Percentiles rank a stretch among this genome's conserved stretches.
Conservation (phyloP, 2,329 filamentous ascomycete genomes). For the Fusarium pseudocircinatum region DNA sequence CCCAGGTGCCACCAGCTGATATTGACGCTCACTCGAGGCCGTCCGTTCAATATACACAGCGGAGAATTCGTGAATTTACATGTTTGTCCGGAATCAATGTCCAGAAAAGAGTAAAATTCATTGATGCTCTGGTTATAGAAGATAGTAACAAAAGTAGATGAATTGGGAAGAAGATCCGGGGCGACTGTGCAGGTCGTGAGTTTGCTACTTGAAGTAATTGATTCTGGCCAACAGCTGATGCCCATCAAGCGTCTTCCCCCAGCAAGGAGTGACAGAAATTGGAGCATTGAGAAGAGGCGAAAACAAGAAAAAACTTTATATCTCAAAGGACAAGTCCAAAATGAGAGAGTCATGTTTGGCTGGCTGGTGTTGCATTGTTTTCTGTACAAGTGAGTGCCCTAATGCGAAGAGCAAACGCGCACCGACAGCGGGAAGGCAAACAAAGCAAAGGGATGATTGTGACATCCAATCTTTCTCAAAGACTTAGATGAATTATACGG, state of each 20-base stretch:
- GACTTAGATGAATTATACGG: neutral
- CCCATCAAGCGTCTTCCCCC: neutral
- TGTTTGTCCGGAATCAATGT: neutral
- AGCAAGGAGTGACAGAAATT: neutral
- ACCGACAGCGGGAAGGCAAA: neutral
- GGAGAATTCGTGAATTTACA: neutral
- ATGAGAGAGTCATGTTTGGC: neutral
- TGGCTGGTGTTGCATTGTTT: neutral
- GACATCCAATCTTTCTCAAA: neutral
- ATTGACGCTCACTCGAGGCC: accelerated
- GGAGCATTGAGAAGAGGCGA: neutral
- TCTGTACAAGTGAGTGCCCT: neutral
- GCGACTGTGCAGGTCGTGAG: too few species aligned
- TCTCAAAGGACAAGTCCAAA: neutral
- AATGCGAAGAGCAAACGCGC: neutral
- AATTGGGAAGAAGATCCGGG: neutral
- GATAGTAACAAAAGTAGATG: neutral
- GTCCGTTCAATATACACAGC: neutral
- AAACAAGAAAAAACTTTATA: neutral
- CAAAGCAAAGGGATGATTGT: neutral
- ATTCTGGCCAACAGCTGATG: neutral
- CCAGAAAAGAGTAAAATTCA: neutral
- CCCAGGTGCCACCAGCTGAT: neutral
- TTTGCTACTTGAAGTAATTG: neutral
- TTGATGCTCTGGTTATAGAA: accelerated